These are phyloP conservation scores for Protomyces gravidus DNA, from an alignment of 1,139 yeast species.

Conservation along the genomic window DNA sequence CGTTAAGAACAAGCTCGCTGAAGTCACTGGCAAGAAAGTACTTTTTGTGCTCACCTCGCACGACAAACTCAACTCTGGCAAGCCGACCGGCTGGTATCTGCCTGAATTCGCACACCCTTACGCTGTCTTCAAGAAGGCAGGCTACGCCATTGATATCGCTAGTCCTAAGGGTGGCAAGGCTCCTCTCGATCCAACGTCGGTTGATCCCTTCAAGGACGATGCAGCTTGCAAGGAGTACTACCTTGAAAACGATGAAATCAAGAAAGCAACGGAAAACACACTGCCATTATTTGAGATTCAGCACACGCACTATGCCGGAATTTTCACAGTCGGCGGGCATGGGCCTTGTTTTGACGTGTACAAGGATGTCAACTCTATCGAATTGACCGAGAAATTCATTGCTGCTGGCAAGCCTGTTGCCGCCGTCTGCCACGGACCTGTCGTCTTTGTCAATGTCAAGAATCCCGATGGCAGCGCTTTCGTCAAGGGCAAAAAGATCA, in stretches of 20 bases:
- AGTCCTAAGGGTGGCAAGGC: conserved; percentile 32
- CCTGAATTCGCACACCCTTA: conserved; percentile 19
- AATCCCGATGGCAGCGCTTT: conserved; percentile 47
- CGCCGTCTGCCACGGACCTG: conserved; percentile 68
- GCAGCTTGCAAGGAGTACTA: conserved; percentile 20
- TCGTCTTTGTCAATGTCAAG: conserved; percentile 49
- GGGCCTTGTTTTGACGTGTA: conserved; percentile 34
- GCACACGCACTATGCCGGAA: conserved; percentile 15
- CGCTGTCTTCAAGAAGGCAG: conserved; percentile 35
- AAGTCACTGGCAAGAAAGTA: conserved; percentile 3
- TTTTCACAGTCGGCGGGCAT: conserved; percentile 27
- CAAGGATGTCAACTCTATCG: conserved; percentile 18
- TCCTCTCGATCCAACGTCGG: conserved; percentile 36
- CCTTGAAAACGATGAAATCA: conserved; percentile 1
- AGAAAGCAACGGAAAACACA: background rate
- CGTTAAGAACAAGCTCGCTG: background rate
- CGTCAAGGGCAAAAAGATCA: conserved; percentile 51
- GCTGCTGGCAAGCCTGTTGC: conserved; percentile 51
- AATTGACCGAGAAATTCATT: conserved; percentile 34
- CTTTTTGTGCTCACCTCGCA: conserved; percentile 4
- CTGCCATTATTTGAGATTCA: conserved; percentile 4
- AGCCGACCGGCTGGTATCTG: conserved; percentile 7
- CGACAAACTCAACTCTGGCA: conserved; percentile 1
- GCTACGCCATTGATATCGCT: conserved; percentile 35
- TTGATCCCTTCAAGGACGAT: conserved; percentile 36